Evolutionary conservation across 768 basidiomycete genomes (phyloP).

Genomic region (Lactarius sanguifluus): DNA sequence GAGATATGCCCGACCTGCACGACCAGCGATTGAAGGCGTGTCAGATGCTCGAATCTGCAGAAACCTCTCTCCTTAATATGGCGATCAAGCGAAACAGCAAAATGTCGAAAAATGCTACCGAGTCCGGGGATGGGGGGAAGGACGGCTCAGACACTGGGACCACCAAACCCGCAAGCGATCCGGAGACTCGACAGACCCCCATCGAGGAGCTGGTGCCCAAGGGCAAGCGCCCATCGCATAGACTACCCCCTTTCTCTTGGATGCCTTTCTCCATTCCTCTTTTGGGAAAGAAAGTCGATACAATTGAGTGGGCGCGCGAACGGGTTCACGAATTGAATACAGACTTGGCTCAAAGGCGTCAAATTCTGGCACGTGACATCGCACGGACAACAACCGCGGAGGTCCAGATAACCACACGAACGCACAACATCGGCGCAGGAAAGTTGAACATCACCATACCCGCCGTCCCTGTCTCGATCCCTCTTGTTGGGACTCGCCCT

Average conservation of each 20-base stretch:
- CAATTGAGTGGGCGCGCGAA: constrained; percentile 83
- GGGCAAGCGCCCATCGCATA: constrained; percentile 75
- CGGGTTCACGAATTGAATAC: constrained; percentile 56
- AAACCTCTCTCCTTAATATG: constrained; percentile 71
- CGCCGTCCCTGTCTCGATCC: constrained; percentile 19
- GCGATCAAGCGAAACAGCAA: constrained; percentile 70
- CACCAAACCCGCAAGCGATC: constrained; percentile 31
- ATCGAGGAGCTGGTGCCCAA: constrained; percentile 57
- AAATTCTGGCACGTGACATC: constrained; percentile 36
- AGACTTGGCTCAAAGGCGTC: constrained; percentile 33
- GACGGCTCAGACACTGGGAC: background rate
- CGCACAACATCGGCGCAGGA: constrained; percentile 30
- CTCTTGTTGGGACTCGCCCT: constrained; percentile 21
- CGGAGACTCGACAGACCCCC: constrained; percentile 34
- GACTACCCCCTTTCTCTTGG: constrained; percentile 53
- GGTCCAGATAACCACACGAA: constrained; percentile 28
- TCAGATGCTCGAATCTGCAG: constrained; percentile 81
- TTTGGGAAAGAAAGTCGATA: constrained; percentile 86
- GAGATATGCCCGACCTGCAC: constrained; percentile 81
- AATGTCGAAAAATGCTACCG: constrained; percentile 48
- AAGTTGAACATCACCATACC: constrained; percentile 29
- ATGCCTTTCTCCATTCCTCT: constrained; percentile 60
- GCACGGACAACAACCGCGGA: constrained; percentile 28
- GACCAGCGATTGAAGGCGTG: constrained; percentile 72
- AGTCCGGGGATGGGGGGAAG: constrained; percentile 34